Evolutionary conservation across 139 green algal genomes (phyloP), one percentile per base, ranked within the genome.

Genomic region (Chlorella sp.): DNA sequence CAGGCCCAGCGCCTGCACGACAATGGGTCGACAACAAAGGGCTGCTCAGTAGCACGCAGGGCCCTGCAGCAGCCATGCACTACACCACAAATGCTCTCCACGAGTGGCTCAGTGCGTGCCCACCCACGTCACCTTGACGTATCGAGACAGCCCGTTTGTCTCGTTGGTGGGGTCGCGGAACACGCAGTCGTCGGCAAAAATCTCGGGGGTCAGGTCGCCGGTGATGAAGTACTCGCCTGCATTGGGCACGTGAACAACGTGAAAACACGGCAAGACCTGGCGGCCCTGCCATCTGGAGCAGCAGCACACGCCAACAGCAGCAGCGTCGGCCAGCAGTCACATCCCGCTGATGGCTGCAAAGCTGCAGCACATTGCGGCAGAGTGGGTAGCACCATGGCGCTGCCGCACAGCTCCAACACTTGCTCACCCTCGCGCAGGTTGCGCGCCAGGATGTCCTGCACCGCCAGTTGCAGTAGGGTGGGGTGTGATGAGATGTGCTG

Each of bases 91-190:
- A n/a, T n/a, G 46, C 11, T 54, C 8, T 11, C 46, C 46, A 54
- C 46, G 8, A 54, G 46, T 54, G 7, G 46, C 46, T 17, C 46
- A 54, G 32, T 4, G 34, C 65, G 6, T n/a, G n/a, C n/a, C n/a
- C n/a, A n/a, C 16, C 1, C 13, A 3, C 22, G 19, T 6, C 48
- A 89, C 85, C 65, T 91, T 90, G 30, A 91, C 58, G 79, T 96
- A 96, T 4, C 87, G 80, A 9, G 43, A 84, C 72, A 96, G 77
- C 6, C 94, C 94, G 9, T 80, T 82, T 3, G 95, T 90, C 43
- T 95, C 90, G 62, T 97, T 98, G 58, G 95, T 98, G 7, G 95
- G 95, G 85, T 98, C 95, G 24, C 89, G 89, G 89, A 98, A 98
- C 34, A 87, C 76, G 83, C 91, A 95, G 77, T 95, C 87, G 69